Evolutionary conservation across 2,329 filamentous ascomycete genomes (phyloP), one percentile per base, ranked within the genome.

Genomic region (Epichloe coenophiala): DNA sequence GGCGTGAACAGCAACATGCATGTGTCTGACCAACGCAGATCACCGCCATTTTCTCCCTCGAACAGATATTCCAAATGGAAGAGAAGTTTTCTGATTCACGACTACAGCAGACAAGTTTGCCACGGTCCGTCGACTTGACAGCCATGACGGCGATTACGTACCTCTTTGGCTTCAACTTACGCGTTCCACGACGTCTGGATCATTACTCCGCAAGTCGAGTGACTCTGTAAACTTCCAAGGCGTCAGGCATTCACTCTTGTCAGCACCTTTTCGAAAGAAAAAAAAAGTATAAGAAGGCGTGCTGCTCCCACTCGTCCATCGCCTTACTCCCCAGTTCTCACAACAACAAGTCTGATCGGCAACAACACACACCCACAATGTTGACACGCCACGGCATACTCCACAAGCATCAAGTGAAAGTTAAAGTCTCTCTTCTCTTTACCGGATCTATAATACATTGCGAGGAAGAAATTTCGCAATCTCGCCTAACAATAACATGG

Each of bases 121-220:
- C 42, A 35, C 27, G 21, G n/a, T 9, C n/a, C 42, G 17, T 45
- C 41, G 23, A n/a, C 6, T 63, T 66, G 4, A 60, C 65, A 43
- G 62, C 64, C 35, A 65, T 60, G 21, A 62, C 55, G 13, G 78
- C 65, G 1, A 59, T 61, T 23, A 80, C 71, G 0, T 60, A 64
- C 54, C 73, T 74, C 44, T 54, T 54, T 3, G 61, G 61, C 0
- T 70, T 61, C 58, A 55, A 13, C 67, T 62, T 41, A 77, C 78
- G 37, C 65, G 66, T 44, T 74, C 78, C 39, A 69, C 56, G 23
- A 81, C 61, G 56, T 47, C 35, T 37, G 27, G 19, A 38, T 37
- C 35, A 47, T 38, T 8, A 35, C 21, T 13, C 17, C 45, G 45
- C 35, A 47, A 37, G 45, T 5, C 33, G 15, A 17, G 35, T 27